Evolutionary conservation across 2,329 filamentous ascomycete genomes (phyloP).

Genomic region (Arthrocladium fulminans): DNA sequence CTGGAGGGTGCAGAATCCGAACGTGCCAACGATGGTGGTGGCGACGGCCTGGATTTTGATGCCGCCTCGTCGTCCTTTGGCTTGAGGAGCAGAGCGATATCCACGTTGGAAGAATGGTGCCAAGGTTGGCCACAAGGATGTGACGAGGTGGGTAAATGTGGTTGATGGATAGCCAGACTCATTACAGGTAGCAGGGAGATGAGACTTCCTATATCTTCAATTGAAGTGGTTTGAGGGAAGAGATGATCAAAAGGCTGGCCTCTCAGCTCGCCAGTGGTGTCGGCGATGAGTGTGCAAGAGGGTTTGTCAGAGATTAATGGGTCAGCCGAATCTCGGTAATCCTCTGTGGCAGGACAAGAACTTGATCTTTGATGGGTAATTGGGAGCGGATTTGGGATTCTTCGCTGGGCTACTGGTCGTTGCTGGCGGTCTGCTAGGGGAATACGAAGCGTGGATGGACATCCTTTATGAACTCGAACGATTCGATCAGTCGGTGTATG

Average conservation of each 20-base stretch:
- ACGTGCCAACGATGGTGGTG: conserved; percentile 13
- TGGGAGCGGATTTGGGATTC: not conserved
- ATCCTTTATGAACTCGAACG: not conserved
- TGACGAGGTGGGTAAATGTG: not conserved
- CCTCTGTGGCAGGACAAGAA: not conserved
- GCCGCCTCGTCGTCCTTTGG: conserved; percentile 29
- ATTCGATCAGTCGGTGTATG: not conserved
- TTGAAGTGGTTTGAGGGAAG: not conserved
- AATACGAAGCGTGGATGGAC: not conserved
- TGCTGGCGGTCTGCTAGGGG: not conserved
- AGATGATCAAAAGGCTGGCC: not conserved
- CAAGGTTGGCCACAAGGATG: conserved; percentile 6
- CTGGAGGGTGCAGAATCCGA: conserved; percentile 19
- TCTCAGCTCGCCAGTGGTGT: not conserved
- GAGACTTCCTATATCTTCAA: not conserved
- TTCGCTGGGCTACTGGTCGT: not conserved
- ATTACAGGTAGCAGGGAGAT: conserved; percentile 5
- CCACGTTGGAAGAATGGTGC: conserved; percentile 55
- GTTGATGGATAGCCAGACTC: conserved; percentile 4
- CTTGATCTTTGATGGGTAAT: not conserved
- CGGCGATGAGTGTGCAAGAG: not conserved
- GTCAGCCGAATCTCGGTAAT: not conserved
- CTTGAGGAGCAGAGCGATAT: conserved; percentile 88
- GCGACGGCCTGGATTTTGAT: conserved; percentile 4
- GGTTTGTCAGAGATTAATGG: not conserved